Evolutionary conservation across 2,329 filamentous ascomycete species (phyloP).

Genomic region (Alternaria panax): DNA sequence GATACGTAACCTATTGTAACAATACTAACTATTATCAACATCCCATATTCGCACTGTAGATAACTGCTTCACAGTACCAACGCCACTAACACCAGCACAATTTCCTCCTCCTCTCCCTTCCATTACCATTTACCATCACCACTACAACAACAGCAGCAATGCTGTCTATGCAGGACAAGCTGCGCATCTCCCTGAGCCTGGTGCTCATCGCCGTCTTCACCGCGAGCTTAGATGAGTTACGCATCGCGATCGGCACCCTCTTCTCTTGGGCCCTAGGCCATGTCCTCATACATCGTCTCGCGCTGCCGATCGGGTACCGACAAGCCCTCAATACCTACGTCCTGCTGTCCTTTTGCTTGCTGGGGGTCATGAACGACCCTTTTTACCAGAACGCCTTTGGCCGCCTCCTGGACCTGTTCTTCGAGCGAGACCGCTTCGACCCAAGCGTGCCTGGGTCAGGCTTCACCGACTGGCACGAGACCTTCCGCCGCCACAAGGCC

Average conservation of each 20-base stretch:
- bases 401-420: constrained; percentile 11
- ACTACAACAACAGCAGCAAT: constrained; percentile 12
- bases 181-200: constrained; percentile 12
- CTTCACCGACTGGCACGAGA: constrained; percentile 19
- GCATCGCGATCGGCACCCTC: constrained; percentile 8
- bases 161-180: constrained; percentile 4
- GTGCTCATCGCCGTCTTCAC: constrained; percentile 12
- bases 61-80: not conserved
- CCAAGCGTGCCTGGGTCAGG: constrained; percentile 15
- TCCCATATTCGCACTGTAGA: not conserved
- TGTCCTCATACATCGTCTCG: constrained; percentile 1
- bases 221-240: constrained; percentile 14
- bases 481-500: constrained; percentile 1
- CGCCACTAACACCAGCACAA: not conserved
- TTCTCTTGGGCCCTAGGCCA: constrained; percentile 18
- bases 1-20: not conserved
- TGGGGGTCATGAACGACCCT: constrained; percentile 15
- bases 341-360: constrained; percentile 14
- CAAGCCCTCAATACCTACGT: constrained; percentile 8
- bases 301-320: not conserved
- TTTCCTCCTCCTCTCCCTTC: not conserved
- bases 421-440: constrained; percentile 7
- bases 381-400: constrained; percentile 19
- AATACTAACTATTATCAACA: not conserved
- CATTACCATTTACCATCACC: not conserved